Percentiles rank a stretch among this genome's conserved stretches.
phyloP scores from a whole-genome alignment of 164 flowering plant species.

The Magnolia changhungtana region DNA sequence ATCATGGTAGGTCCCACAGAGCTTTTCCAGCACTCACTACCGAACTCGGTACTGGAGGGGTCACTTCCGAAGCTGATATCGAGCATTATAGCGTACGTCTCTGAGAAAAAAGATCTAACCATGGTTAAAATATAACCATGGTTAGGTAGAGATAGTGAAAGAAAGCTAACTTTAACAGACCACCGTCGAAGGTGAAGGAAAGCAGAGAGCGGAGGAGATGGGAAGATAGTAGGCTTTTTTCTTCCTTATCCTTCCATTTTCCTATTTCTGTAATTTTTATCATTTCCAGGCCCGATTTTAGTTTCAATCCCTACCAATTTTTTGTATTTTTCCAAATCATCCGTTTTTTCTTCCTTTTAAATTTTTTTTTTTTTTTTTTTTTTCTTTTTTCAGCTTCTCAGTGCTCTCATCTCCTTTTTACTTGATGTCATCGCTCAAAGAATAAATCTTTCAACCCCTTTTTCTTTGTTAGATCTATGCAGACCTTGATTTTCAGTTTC shows the following conservation, averaged over 20 bases:
- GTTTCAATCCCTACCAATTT: not conserved
- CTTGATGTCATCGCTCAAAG: too few species aligned
- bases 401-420: not conserved
- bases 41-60: too few species aligned
- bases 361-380: not conserved
- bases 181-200: not conserved
- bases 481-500: too few species aligned
- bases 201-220: conserved; percentile 13
- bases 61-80: too few species aligned
- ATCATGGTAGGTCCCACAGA: too few species aligned
- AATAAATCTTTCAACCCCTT: too few species aligned
- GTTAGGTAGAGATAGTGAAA: conserved; percentile 15
- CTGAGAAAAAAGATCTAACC: conserved; percentile 10
- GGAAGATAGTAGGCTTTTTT: conserved; percentile 6
- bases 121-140: conserved; percentile 23
- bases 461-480: too few species aligned
- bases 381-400: not conserved
- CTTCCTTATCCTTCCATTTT: not conserved
- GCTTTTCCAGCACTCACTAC: too few species aligned
- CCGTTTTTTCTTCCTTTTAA: not conserved
- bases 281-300: not conserved
- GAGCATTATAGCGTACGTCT: too few species aligned
- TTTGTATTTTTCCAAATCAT: not conserved
- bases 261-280: not conserved
- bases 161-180: not conserved